Conservation (phyloP, 2,329 filamentous ascomycete genomes). For the Trichoderma oligosporum region DNA sequence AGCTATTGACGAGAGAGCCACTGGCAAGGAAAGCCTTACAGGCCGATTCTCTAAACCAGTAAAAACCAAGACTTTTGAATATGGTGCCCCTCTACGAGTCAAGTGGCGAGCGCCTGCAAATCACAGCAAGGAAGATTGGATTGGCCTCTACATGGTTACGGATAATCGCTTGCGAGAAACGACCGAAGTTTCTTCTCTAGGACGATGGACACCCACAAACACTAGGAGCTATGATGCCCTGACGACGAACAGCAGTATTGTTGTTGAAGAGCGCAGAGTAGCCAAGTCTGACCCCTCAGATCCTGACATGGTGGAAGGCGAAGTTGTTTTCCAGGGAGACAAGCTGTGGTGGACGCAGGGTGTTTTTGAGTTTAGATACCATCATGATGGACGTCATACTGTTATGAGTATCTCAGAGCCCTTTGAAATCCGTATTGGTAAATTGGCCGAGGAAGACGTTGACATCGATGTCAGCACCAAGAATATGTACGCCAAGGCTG, state of each 20-base stretch:
- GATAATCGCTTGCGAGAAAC: slow-evolving; percentile 84
- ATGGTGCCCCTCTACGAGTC: slow-evolving; percentile 84
- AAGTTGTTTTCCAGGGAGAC: slow-evolving; percentile 84
- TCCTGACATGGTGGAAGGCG: slow-evolving; percentile 65
- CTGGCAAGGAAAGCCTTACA: slow-evolving; percentile 68
- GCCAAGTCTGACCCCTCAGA: slow-evolving; percentile 50
- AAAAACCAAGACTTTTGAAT: slow-evolving; percentile 77
- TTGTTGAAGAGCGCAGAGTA: slow-evolving; percentile 62
- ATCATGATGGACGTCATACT: slow-evolving; percentile 87
- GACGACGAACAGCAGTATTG: slow-evolving; percentile 71
- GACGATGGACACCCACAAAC: slow-evolving; percentile 83
- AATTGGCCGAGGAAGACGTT: slow-evolving; percentile 73
- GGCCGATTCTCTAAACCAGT: slow-evolving; percentile 66
- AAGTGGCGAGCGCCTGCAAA: slow-evolving; percentile 85
- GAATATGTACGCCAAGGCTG: slow-evolving; percentile 60
- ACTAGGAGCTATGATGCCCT: slow-evolving; percentile 71
- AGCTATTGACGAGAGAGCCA: slow-evolving; percentile 55
- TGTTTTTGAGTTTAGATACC: slow-evolving; percentile 94
- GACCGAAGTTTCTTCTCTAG: slow-evolving; percentile 79
- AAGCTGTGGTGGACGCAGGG: slow-evolving; percentile 97
- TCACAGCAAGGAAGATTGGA: slow-evolving; percentile 90
- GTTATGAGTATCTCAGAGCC: slow-evolving; percentile 92
- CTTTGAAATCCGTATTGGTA: slow-evolving; percentile 81
- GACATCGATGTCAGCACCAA: slow-evolving; percentile 60
- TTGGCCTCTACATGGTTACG: slow-evolving; percentile 92